phyloP scores from a whole-genome alignment of 1,139 yeast genomes.

The Tardiomyces blankii region DNA sequence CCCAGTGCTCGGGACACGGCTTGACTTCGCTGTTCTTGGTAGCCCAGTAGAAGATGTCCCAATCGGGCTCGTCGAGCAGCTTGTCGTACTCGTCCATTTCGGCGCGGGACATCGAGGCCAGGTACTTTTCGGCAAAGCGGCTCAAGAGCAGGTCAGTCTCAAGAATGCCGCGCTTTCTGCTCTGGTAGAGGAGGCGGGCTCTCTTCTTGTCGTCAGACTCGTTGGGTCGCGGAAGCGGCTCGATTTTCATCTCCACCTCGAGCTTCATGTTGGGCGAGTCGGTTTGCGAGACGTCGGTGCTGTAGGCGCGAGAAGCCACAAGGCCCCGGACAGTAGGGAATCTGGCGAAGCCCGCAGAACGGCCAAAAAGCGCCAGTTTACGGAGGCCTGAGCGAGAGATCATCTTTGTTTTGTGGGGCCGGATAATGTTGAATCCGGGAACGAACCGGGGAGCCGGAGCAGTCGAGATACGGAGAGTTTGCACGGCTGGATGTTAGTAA shows the following conservation, averaged over 20 bases:
- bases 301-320: not conserved
- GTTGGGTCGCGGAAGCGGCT: slow-evolving; percentile 63
- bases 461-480: too few relatives aligned
- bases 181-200: slow-evolving; percentile 81
- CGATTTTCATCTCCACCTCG: slow-evolving; percentile 33
- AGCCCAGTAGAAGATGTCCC: slow-evolving; percentile 99
- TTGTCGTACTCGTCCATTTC: slow-evolving; percentile 80
- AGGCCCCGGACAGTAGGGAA: not conserved
- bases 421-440: too few relatives aligned
- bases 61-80: slow-evolving; percentile 83
- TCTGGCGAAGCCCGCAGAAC: too few relatives aligned
- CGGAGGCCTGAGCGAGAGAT: too few relatives aligned
- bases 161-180: slow-evolving; percentile 89
- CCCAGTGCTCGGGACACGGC: slow-evolving; percentile 83
- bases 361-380: too few relatives aligned
- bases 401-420: too few relatives aligned
- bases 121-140: slow-evolving; percentile 70
- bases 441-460: too few relatives aligned
- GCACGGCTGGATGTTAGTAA: too few relatives aligned
- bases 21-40: slow-evolving; percentile 69
- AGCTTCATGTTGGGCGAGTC: not conserved
- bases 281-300: not conserved
- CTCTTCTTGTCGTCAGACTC: slow-evolving; percentile 71
- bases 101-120: slow-evolving; percentile 45
- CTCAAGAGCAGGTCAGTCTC: slow-evolving; percentile 84